Base-by-base conservation (phyloP, 2,329 filamentous ascomycete species). In the Laburnicola sp. region DNA sequence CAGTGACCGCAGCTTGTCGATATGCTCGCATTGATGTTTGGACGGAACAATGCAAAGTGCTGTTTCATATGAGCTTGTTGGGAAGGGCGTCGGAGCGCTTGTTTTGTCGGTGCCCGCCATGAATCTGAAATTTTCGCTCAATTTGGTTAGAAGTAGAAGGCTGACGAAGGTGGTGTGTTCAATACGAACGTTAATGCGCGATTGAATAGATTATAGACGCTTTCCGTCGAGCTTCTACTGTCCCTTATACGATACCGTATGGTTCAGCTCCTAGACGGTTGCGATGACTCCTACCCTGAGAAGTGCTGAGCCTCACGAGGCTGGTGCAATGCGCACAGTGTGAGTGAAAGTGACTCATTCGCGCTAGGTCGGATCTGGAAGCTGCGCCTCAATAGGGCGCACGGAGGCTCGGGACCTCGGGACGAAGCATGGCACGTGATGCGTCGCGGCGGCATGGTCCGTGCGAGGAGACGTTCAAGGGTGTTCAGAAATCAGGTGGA, bases 41-140 rank as follows among this genome's bases (percentile, higher is more conserved):
- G 84, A 82, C 2, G 83, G 83, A 5, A 87, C 72, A 16, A 86
- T 64, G 58, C 83, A 85, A 27, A 88, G 68, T 1, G 85, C 84
- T 3, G 84, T 86, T 44, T 86, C 79, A 55, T 81, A 73, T 2
- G 79, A 84, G 37, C 48, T 62, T 22, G 65, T 62, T 4, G 63
- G 53, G 6, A 68, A 57, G n/a, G 52, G 44, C 16, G 30, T 23
- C 7, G 50, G 48, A 31, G 26, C 10, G 16, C 41, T 28, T 6
- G 46, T 31, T 16, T 37, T 35, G 6, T 53, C 47, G 28, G 40
- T 45, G 16, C 32, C 42, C 50, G 63, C 62, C 66, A 69, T 69
- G 7, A 40, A 16, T 22, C 37, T 9, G 21, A 47, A 16, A n/a
- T 21, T 30, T 2, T 40, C 10, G n/a, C n/a, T n/a, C n/a, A n/a